A percentile compares a stretch with the other conserved stretches of the same genome.
These are phyloP conservation scores for Pulveroboletus sp. DNA, from an alignment of 768 basidiomycete genomes.

Conservation along the genomic window DNA sequence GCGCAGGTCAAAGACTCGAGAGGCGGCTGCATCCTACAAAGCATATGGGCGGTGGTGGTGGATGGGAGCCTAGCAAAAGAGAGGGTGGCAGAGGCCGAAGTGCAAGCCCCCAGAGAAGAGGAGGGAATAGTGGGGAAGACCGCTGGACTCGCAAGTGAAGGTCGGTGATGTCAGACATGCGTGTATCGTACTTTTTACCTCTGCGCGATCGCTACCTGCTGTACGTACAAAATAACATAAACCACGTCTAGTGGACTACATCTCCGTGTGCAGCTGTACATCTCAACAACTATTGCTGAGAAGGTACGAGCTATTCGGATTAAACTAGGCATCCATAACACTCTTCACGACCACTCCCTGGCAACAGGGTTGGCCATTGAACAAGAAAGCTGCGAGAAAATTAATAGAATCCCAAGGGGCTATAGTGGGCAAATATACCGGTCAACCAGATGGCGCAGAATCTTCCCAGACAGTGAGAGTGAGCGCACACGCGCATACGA, in stretches of 20 bases:
- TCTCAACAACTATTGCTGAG: background rate
- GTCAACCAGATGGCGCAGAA: constrained; percentile 82
- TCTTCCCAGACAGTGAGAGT: constrained; percentile 80
- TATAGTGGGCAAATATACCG: constrained; percentile 65
- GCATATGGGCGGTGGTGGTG: constrained; percentile 63
- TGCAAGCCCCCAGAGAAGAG: constrained; percentile 66
- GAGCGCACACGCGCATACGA: constrained; percentile 85
- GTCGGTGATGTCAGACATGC: background rate
- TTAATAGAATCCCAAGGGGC: constrained; percentile 10
- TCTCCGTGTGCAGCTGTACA: background rate
- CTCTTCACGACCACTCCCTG: constrained; percentile 42
- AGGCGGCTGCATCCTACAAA: constrained; percentile 70
- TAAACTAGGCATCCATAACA: constrained; percentile 67
- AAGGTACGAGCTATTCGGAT: constrained; percentile 12
- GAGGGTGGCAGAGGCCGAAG: constrained; percentile 67
- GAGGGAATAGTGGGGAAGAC: constrained; percentile 68
- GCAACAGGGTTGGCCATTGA: constrained; percentile 75
- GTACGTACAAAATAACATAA: background rate
- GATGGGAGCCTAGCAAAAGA: constrained; percentile 80
- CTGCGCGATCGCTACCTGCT: background rate
- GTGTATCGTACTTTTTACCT: background rate
- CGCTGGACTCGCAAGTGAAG: constrained; percentile 66
- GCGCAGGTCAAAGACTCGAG: constrained; percentile 81
- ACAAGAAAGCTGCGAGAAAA: constrained; percentile 65
- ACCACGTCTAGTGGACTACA: background rate